A percentile compares a stretch with the other conserved stretches of the same genome.
Evolutionary conservation across 768 basidiomycete species (phyloP).

Genomic region (Gelatoporia subvermispora): DNA sequence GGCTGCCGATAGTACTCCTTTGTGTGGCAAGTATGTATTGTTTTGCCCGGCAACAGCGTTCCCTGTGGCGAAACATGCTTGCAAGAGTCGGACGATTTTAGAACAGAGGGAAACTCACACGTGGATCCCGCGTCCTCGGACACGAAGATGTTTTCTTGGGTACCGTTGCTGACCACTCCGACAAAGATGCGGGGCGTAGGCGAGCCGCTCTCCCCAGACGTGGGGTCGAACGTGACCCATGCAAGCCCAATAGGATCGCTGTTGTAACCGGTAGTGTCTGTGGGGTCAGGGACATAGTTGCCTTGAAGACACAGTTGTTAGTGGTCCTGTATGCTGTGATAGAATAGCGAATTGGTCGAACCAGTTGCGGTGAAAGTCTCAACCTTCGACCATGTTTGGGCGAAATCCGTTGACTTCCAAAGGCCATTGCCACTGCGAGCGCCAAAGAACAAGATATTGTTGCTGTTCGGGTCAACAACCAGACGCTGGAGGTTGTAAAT

Average conservation of each 20-base stretch:
- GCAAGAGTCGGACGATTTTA: neutral
- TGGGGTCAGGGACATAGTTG: slow-evolving; percentile 47
- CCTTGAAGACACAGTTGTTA: slow-evolving; percentile 33
- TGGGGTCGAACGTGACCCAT: slow-evolving; percentile 63
- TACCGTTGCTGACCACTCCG: slow-evolving; percentile 55
- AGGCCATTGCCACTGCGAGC: slow-evolving; percentile 61
- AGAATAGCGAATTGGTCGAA: slow-evolving; percentile 15
- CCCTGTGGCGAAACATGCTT: slow-evolving; percentile 33
- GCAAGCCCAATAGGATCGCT: slow-evolving; percentile 40
- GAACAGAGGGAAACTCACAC: slow-evolving; percentile 34
- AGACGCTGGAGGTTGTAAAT: slow-evolving; percentile 37
- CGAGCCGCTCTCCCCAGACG: slow-evolving; percentile 47
- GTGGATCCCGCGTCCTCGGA: slow-evolving; percentile 51
- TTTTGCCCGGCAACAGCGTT: slow-evolving; percentile 53
- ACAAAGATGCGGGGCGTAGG: slow-evolving; percentile 64
- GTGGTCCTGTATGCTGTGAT: too few relatives aligned
- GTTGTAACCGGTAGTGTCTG: slow-evolving; percentile 40
- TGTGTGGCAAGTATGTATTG: slow-evolving; percentile 56
- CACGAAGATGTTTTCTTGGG: slow-evolving; percentile 48
- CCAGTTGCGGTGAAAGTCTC: slow-evolving; percentile 54
- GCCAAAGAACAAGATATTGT: slow-evolving; percentile 59
- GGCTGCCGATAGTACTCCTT: slow-evolving; percentile 55
- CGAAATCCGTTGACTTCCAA: slow-evolving; percentile 61
- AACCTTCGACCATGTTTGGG: slow-evolving; percentile 56
- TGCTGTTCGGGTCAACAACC: slow-evolving; percentile 57